phyloP scores from a whole-genome alignment of 164 flowering plant species.

The Nymphaea colorata region DNA sequence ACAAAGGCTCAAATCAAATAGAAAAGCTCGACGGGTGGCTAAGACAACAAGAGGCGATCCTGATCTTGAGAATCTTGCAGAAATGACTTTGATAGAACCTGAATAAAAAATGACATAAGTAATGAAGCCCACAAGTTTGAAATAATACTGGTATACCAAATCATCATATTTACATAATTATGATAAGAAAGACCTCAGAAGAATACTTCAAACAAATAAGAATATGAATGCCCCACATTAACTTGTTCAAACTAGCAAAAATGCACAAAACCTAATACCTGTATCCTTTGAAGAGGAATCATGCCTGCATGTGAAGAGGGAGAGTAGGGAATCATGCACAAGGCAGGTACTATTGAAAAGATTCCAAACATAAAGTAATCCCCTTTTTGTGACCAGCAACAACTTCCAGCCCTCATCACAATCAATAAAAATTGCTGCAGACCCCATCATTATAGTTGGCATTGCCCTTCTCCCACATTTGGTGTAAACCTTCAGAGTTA shows the following conservation, averaged over 20 bases:
- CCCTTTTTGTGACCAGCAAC: conserved; percentile 81
- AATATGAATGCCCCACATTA: too few relatives aligned
- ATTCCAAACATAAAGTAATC: conserved; percentile 84
- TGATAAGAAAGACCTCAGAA: too few relatives aligned
- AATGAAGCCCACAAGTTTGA: background rate
- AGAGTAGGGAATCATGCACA: conserved; percentile 68
- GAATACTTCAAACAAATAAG: too few relatives aligned
- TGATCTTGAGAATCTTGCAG: conserved; percentile 83
- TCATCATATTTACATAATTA: too few relatives aligned
- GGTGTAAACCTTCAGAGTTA: conserved; percentile 60
- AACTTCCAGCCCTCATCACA: conserved; percentile 94
- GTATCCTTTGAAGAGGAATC: conserved; percentile 48
- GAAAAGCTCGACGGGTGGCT: conserved; percentile 92
- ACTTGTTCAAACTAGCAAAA: background rate
- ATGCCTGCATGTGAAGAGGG: conserved; percentile 42
- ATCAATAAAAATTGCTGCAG: conserved; percentile 82
- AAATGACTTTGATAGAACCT: conserved; percentile 86
- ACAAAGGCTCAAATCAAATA: conserved; percentile 76
- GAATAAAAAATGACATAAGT: conserved; percentile 3
- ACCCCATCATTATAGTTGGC: conserved; percentile 97
- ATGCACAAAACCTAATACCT: conserved; percentile 17
- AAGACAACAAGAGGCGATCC: conserved; percentile 89
- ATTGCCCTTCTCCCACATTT: conserved; percentile 94
- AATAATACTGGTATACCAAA: too few relatives aligned
- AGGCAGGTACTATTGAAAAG: conserved; percentile 65